These are phyloP conservation scores for Cunninghamia lanceolata DNA, from an alignment of 75 land plant species.

Conservation along the genomic window DNA sequence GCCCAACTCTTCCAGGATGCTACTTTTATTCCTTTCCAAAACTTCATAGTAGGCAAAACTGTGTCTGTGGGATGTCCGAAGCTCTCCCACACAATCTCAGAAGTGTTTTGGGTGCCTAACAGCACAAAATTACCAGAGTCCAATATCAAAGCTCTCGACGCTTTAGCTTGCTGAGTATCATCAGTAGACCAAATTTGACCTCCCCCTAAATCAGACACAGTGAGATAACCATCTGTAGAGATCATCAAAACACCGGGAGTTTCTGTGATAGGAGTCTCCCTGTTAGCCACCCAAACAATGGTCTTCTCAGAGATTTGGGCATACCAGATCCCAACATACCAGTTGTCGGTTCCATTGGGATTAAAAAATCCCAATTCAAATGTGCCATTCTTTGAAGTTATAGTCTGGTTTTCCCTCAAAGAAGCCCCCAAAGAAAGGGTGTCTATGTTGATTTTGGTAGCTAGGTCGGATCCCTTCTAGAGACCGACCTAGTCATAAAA, in stretches of 20 bases:
- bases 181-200: constrained; percentile 24
- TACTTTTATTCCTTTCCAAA: constrained; percentile 6
- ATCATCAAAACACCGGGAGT: constrained; percentile 10
- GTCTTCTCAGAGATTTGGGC: constrained; percentile 4
- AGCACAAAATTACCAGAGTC: background rate
- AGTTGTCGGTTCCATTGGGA: background rate
- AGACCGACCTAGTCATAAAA: too few species aligned
- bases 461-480: too few species aligned
- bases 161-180: background rate
- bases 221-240: constrained; percentile 18
- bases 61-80: background rate
- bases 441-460: too few species aligned
- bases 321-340: constrained; percentile 52
- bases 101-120: background rate
- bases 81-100: background rate
- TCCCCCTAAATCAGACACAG: background rate
- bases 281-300: constrained; percentile 58
- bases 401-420: constrained; percentile 22
- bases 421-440: constrained; percentile 13
- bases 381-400: constrained; percentile 25
- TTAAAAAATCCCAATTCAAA: constrained; percentile 46
- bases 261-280: constrained; percentile 20
- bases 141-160: background rate
- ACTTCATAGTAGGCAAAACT: background rate
- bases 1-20: constrained; percentile 31